Evolutionary conservation across 2,329 filamentous ascomycete species (phyloP).

Genomic region (Alternaria novae-zelandiae): DNA sequence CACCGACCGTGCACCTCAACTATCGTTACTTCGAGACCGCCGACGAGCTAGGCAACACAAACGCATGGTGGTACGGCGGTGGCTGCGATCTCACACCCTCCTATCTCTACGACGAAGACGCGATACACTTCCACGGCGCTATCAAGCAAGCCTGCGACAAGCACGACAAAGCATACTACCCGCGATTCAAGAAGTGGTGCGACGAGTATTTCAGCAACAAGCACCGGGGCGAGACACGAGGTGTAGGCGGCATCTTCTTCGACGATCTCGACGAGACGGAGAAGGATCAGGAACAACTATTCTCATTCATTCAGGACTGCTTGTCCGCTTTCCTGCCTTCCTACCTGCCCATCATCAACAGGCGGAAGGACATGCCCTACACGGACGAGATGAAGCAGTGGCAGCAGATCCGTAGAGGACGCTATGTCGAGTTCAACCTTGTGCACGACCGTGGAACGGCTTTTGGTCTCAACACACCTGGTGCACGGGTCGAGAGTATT

Average conservation of each 20-base stretch:
- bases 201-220: slow-evolving; percentile 97
- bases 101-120: slow-evolving; percentile 97
- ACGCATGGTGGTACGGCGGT: slow-evolving; percentile 98
- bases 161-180: slow-evolving; percentile 91
- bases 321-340: slow-evolving; percentile 86
- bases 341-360: slow-evolving; percentile 87
- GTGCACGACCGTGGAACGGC: slow-evolving; percentile 95
- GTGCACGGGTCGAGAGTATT: slow-evolving; percentile 92
- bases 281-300: slow-evolving; percentile 86
- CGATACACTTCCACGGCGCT: slow-evolving; percentile 92
- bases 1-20: slow-evolving; percentile 96
- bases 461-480: slow-evolving; percentile 92
- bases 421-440: slow-evolving; percentile 98
- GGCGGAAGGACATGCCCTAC: slow-evolving; percentile 89
- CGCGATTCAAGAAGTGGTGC: slow-evolving; percentile 97
- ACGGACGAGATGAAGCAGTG: slow-evolving; percentile 87
- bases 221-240: slow-evolving; percentile 84
- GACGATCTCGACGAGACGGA: slow-evolving; percentile 91
- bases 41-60: slow-evolving; percentile 77
- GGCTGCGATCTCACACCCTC: slow-evolving; percentile 91
- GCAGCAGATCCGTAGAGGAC: slow-evolving; percentile 93
- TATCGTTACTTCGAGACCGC: slow-evolving; percentile 99
- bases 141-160: slow-evolving; percentile 93
- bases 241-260: slow-evolving; percentile 97
- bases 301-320: slow-evolving; percentile 86